Base-by-base conservation (phyloP, 495 filamentous ascomycete species). In the Penicillium arizonense region DNA sequence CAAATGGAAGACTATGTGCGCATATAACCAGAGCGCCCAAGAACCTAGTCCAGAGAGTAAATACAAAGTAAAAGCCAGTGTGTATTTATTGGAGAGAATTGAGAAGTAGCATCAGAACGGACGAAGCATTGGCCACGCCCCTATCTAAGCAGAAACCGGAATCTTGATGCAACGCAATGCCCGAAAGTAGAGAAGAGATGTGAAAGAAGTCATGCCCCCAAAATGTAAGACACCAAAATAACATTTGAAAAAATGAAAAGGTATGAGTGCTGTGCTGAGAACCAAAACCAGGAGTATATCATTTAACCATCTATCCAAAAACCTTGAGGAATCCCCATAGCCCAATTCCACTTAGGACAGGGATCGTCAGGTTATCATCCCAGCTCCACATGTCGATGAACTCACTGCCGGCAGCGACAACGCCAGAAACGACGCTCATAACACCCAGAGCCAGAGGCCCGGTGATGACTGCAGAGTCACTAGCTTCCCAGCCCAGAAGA, bases 311-410 rank as follows among this genome's bases (percentile, higher is more conserved):
- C 68, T 56, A 76, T 26, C 90, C 88, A 79, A 97, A 97, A 37
- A 92, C 64, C 75, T 92, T 97, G 64, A 97, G 75, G 67, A 98
- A 95, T 0, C 88, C 90, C 88, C 89, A 96, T 43, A 98, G 84
- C 8, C 94, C 93, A 13, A 95, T 65, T 12, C 91, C 90, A 65
- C 90, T 96, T 44, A 98, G 72, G 35, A 96, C 84, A 11, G 94
- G 94, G 68, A 98, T 98, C 33, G 93, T 96, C 53, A 97, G 75
- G 71, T 98, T 98, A 74, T 98, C 94, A 65, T 98, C 94, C 89
- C 89, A 89, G 24, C 89, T 87, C 65, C 88, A 96, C 0, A 96
- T 58, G 73, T 97, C 91, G 47, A 96, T 78, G 26, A 93, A 90
- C 72, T 98, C 94, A 65, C 90, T 96, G 30, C 84, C 83, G 44